Percentiles rank a stretch among this genome's conserved stretches.
Evolutionary conservation across 257 asterid species (phyloP).

Genomic region (Nicotiana knightiana): DNA sequence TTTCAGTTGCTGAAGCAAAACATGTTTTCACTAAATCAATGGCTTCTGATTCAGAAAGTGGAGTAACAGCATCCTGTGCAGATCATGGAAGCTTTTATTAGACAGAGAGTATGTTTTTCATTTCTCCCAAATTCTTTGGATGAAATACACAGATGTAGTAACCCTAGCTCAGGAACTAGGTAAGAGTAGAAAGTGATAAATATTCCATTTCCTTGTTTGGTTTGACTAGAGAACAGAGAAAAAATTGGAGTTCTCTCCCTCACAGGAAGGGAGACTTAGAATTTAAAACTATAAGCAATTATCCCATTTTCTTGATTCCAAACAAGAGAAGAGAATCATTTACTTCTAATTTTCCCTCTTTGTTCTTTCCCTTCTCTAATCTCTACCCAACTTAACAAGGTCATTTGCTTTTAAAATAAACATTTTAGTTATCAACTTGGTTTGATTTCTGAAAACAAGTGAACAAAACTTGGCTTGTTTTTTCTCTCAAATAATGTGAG

Average conservation of each 20-base stretch:
- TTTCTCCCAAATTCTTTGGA: not conserved
- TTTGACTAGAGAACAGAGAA: not conserved
- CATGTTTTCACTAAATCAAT: conserved; percentile 83
- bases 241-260: not conserved
- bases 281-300: not conserved
- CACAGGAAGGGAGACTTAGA: not conserved
- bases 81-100: not conserved
- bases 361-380: not conserved
- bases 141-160: not conserved
- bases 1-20: conserved; percentile 75
- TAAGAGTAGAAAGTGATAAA: not conserved
- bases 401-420: not conserved
- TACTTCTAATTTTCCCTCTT: not conserved
- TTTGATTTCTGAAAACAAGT: not conserved
- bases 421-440: not conserved
- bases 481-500: no score
- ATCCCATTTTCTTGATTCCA: not conserved
- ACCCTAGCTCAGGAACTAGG: not conserved
- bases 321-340: not conserved
- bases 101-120: not conserved
- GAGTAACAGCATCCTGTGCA: conserved; percentile 60
- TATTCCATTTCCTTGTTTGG: not conserved
- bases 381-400: not conserved
- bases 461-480: no score
- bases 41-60: conserved; percentile 76